These are phyloP conservation scores for Mortierella sp. DNA, from an alignment of 371 early-diverging fungal species.

Conservation along the genomic window DNA sequence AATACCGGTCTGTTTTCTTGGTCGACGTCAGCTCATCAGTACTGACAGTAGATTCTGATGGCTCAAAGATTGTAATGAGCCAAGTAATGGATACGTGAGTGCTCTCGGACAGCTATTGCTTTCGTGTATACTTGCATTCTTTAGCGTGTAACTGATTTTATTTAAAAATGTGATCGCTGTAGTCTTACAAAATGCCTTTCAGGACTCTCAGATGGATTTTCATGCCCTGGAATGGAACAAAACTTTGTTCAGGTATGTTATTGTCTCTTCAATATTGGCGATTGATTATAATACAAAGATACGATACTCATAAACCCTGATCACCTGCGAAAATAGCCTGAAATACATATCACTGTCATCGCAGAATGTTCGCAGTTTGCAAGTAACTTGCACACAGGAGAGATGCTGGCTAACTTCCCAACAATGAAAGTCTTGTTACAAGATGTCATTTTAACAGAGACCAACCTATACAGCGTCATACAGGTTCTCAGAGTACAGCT, in stretches of 20 bases:
- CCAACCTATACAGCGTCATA: conserved; percentile 65
- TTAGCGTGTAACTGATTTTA: too few species aligned
- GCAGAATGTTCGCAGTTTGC: conserved; percentile 81
- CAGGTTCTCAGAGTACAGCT: conserved; percentile 65
- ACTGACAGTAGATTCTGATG: conserved; percentile 70
- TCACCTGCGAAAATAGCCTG: conserved; percentile 60
- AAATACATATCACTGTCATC: conserved; percentile 78
- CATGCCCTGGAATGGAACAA: conserved; percentile 39
- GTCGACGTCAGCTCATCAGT: conserved; percentile 81
- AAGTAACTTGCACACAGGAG: conserved; percentile 70
- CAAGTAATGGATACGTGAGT: conserved; percentile 67
- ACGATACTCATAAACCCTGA: neutral
- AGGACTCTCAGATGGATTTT: conserved; percentile 50
- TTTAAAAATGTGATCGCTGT: neutral
- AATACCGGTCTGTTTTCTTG: conserved; percentile 75
- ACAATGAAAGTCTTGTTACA: conserved; percentile 78
- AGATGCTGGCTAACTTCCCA: conserved; percentile 69
- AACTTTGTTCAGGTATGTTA: conserved; percentile 42
- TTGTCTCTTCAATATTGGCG: neutral
- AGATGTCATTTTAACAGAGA: conserved; percentile 64
- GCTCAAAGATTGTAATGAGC: conserved; percentile 66
- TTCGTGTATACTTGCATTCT: neutral
- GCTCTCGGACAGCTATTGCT: neutral
- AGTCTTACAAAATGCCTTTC: conserved; percentile 49
- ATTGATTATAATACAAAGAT: neutral